Percentiles rank a stretch among this genome's conserved stretches.
These are phyloP conservation scores for Didymella keratinophila DNA, from an alignment of 2,329 filamentous ascomycete genomes.

Conservation along the genomic window DNA sequence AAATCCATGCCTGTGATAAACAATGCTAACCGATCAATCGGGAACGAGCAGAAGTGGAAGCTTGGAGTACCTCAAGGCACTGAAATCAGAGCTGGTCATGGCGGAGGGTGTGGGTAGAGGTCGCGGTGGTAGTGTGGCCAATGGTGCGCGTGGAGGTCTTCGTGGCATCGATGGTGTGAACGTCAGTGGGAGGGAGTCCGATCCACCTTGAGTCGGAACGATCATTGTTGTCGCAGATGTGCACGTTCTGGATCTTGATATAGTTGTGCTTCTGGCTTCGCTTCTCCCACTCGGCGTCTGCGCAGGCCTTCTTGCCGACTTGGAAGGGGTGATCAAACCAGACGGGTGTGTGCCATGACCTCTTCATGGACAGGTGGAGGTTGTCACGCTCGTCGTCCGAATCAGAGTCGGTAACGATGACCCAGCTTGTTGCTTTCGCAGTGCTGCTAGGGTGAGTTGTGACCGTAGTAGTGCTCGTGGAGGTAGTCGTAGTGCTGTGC, in stretches of 20 bases:
- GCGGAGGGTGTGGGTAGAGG: neutral
- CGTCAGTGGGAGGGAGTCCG: conserved; percentile 8
- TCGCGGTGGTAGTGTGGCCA: neutral
- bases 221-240: conserved; percentile 17
- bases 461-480: neutral
- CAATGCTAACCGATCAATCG: neutral
- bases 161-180: neutral
- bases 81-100: neutral
- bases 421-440: neutral
- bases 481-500: neutral
- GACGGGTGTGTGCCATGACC: conserved; percentile 30
- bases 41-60: too few relatives aligned
- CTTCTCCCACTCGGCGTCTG: conserved; percentile 36
- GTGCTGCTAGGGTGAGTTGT: conserved; percentile 1
- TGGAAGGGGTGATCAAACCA: conserved; percentile 27
- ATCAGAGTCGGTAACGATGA: too few relatives aligned
- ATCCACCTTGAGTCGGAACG: conserved; percentile 11
- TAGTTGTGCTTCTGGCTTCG: conserved; percentile 21
- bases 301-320: conserved; percentile 16
- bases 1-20: neutral
- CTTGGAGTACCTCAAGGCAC: neutral
- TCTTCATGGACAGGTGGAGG: too few relatives aligned
- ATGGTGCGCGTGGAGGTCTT: neutral
- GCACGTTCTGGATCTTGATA: conserved; percentile 25
- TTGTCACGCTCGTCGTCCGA: neutral